Percentiles rank a stretch among this genome's conserved stretches.
These are phyloP conservation scores for Licmophora abbreviata DNA, from an alignment of 108 stramenopile genomes.

Conservation along the genomic window DNA sequence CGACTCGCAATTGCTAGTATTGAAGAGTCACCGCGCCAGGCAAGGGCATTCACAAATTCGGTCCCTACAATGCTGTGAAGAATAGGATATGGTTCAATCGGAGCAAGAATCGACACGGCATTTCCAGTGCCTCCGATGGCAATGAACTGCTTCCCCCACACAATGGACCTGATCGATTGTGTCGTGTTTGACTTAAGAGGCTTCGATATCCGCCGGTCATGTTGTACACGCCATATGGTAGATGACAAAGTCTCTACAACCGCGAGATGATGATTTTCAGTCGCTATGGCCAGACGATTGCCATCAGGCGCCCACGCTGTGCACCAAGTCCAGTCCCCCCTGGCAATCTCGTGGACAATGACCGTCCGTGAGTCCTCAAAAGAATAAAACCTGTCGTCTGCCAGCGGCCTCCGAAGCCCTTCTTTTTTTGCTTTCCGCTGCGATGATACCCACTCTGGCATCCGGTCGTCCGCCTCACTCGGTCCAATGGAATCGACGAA, in stretches of 20 bases:
- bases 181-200: slow-evolving; percentile 29
- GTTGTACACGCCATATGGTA: slow-evolving; percentile 47
- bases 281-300: slow-evolving; percentile 50
- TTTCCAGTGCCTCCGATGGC: slow-evolving; percentile 64
- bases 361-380: slow-evolving; percentile 31
- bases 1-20: slow-evolving; percentile 58
- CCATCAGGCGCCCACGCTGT: slow-evolving; percentile 70
- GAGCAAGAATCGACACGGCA: slow-evolving; percentile 59
- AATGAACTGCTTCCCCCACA: slow-evolving; percentile 58
- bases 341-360: slow-evolving; percentile 38
- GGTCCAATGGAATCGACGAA: no score
- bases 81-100: slow-evolving; percentile 43
- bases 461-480: not conserved
- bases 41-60: slow-evolving; percentile 55
- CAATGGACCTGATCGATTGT: slow-evolving; percentile 59
- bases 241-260: slow-evolving; percentile 43
- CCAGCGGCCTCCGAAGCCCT: not conserved
- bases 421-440: not conserved
- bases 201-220: slow-evolving; percentile 33
- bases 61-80: slow-evolving; percentile 43
- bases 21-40: slow-evolving; percentile 42
- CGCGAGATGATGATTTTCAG: slow-evolving; percentile 62
- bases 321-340: slow-evolving; percentile 53
- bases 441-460: not conserved
- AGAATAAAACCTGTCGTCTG: slow-evolving; percentile 14